These are phyloP conservation scores for Ophiostoma ulmi DNA, from an alignment of 2,329 filamentous ascomycete species.

Conservation along the genomic window DNA sequence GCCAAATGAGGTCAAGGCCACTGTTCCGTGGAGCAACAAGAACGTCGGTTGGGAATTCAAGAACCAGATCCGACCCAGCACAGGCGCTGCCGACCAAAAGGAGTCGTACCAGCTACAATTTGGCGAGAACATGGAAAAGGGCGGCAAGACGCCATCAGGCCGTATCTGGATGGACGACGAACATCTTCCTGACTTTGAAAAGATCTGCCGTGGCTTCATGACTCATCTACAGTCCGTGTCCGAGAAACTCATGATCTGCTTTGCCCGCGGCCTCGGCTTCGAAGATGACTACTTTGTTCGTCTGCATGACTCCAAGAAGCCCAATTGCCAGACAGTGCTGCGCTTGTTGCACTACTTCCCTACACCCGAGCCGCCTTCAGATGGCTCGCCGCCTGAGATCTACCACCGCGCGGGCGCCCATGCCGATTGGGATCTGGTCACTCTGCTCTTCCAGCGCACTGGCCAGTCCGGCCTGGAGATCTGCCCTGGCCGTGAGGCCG, in stretches of 20 bases:
- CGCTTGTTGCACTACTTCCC: conserved; percentile 29
- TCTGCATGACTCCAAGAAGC: conserved; percentile 46
- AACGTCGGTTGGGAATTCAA: conserved; percentile 60
- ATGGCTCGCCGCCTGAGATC: conserved; percentile 36
- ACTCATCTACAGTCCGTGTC: conserved; percentile 47
- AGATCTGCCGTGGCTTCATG: conserved; percentile 49
- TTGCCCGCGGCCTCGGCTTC: conserved; percentile 54
- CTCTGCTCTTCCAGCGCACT: conserved; percentile 56
- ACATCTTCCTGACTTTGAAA: conserved; percentile 45
- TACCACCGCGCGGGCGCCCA: conserved; percentile 56
- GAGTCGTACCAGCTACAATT: conserved; percentile 61
- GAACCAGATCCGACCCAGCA: conserved; percentile 54
- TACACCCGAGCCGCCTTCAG: conserved; percentile 31
- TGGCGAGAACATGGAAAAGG: conserved; percentile 45
- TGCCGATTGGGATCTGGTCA: conserved; percentile 59
- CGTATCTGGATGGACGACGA: conserved; percentile 45
- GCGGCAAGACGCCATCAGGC: conserved; percentile 35
- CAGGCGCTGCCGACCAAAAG: conserved; percentile 54
- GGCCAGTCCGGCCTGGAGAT: conserved; percentile 60
- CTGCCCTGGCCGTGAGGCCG: conserved; percentile 57
- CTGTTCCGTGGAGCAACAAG: conserved; percentile 49
- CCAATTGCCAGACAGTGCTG: conserved; percentile 51
- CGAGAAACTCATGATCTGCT: conserved; percentile 53
- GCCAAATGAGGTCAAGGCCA: conserved; percentile 47
- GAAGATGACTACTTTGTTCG: conserved; percentile 48